Percentiles rank a stretch among this genome's conserved stretches.
phyloP scores from a whole-genome alignment of 331 rosid species.

The Ulmus americana region DNA sequence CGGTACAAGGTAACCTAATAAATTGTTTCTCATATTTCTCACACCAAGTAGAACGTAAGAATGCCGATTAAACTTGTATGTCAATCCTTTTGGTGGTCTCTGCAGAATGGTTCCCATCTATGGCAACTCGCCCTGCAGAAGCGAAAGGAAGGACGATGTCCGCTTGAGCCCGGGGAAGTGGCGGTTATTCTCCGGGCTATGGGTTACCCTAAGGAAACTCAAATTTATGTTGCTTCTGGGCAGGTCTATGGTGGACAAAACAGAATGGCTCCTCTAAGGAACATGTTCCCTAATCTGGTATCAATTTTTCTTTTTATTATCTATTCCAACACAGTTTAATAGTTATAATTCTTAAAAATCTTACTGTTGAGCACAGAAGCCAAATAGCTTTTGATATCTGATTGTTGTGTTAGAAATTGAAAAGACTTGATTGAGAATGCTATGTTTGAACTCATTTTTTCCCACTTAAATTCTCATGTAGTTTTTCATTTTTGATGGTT shows the following conservation, averaged over 20 bases:
- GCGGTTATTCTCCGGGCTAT: slow-evolving; percentile 96
- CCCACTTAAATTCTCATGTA: background rate
- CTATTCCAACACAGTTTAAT: background rate
- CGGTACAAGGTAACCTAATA: slow-evolving; percentile 72
- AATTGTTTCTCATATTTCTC: slow-evolving; percentile 15
- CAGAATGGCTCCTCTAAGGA: slow-evolving; percentile 93
- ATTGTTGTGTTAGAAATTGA: background rate
- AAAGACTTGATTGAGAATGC: background rate
- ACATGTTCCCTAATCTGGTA: slow-evolving; percentile 97
- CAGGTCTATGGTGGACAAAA: slow-evolving; percentile 99
- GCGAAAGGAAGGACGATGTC: slow-evolving; percentile 98
- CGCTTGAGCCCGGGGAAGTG: slow-evolving; percentile 98
- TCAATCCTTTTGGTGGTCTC: slow-evolving; percentile 19
- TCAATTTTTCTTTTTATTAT: background rate
- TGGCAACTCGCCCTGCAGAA: slow-evolving; percentile 99
- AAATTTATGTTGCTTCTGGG: slow-evolving; percentile 97
- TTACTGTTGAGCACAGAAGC: background rate
- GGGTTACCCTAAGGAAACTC: slow-evolving; percentile 98
- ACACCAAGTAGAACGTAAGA: slow-evolving; percentile 5
- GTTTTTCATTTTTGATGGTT: background rate
- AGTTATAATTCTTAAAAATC: background rate
- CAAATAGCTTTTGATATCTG: background rate
- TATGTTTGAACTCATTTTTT: background rate
- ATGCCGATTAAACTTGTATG: slow-evolving; percentile 6
- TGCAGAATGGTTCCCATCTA: slow-evolving; percentile 97